Evolutionary conservation across 495 filamentous ascomycete species (phyloP).

Genomic region (Articulospora tetracladia): DNA sequence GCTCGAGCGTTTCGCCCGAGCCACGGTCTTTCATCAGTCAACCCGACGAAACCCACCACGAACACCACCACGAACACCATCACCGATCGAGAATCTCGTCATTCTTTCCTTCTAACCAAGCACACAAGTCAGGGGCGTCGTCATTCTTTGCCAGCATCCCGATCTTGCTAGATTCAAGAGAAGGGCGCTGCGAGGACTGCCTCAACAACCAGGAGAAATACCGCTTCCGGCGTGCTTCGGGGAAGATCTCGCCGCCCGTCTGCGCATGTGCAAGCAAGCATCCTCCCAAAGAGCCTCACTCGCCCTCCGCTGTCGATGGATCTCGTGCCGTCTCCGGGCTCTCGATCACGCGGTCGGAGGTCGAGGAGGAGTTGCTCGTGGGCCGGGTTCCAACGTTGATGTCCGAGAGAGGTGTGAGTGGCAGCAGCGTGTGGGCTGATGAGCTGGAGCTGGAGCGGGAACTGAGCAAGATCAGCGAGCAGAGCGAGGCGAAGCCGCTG

Average conservation of each 20-base stretch:
- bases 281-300: background rate
- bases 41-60: too few relatives aligned
- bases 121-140: background rate
- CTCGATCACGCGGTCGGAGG: background rate
- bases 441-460: background rate
- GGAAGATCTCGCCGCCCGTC: background rate
- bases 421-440: background rate
- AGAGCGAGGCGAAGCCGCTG: background rate
- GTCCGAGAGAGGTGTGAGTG: background rate
- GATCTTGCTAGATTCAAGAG: background rate
- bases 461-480: background rate
- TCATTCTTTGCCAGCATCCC: background rate
- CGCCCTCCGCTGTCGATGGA: background rate
- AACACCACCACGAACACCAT: too few relatives aligned
- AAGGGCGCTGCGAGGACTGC: background rate
- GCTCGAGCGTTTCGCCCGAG: background rate
- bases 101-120: background rate
- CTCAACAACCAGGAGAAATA: background rate
- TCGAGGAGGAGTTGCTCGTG: background rate
- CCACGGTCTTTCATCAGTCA: background rate
- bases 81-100: background rate
- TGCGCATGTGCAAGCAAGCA: background rate
- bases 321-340: background rate
- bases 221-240: background rate
- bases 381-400: background rate